Base-by-base conservation (phyloP, 495 filamentous ascomycete species). In the Penicillium herquei region DNA sequence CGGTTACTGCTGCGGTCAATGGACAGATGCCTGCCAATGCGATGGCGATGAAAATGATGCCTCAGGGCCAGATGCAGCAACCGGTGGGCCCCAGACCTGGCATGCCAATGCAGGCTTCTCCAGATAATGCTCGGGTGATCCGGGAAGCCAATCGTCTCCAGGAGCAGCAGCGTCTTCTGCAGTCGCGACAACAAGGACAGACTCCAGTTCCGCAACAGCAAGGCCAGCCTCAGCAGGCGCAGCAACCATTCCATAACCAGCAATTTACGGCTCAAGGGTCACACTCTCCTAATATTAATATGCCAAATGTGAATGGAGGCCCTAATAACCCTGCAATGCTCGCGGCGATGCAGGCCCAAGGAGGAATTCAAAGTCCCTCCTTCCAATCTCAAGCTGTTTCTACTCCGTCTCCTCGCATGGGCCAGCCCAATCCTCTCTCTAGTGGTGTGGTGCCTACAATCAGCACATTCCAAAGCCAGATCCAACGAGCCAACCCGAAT, bases 61-160 rank as follows among this genome's bases (percentile, higher is more conserved):
- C 87, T 43, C 89, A 86, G 59, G 76, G 86, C 40, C 85, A 85
- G 33, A 90, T 95, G 77, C 85, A 87, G 45, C 73, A 78, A 44
- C 68, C 77, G 73, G 65, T 78, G 69, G 51, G 78, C 80, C 61
- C 83, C 75, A 67, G 85, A 73, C 60, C 84, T 79, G 70, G 85
- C 12, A 74, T 88, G 61, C 79, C 83, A 6, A 76, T 79, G 43
- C 78, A 78, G 52, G 69, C 78, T 42, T 74, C 79, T 31, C 77
- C 83, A 5, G 82, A 82, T 33, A 75, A 78, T 56, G 65, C 77
- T 12, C 77, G 78, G 1, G 71, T 84, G 26, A 72, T 78, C 33
- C 76, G 80, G 39, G 87, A 91, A 71, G 84, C 81, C 10, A 84
- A 79, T 53, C 81, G 76, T 34, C 62, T 83, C n/a, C 82, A 87